phyloP scores from a whole-genome alignment of 1,284 basidiomycete genomes.

The Cryptococcus sp. region DNA sequence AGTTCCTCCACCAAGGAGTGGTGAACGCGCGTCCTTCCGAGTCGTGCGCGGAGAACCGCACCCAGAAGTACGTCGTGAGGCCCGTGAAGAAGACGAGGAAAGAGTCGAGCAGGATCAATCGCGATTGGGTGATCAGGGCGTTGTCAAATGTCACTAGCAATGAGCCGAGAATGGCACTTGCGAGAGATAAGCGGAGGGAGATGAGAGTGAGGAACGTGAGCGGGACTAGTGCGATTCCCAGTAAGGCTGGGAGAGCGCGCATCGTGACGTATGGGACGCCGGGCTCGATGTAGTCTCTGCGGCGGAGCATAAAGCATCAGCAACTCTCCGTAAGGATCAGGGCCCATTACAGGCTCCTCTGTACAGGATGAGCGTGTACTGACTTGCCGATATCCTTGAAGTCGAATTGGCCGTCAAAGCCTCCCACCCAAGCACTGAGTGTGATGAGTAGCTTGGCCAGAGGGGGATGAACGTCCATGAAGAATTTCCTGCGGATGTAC shows the following conservation, averaged over 20 bases:
- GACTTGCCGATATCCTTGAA: slow-evolving; percentile 97
- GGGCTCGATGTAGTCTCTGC: slow-evolving; percentile 69
- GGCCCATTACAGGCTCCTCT: neutral
- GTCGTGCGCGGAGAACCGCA: slow-evolving; percentile 89
- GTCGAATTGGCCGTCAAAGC: slow-evolving; percentile 93
- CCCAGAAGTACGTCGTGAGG: slow-evolving; percentile 82
- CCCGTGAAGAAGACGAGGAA: slow-evolving; percentile 97
- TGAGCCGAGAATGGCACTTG: slow-evolving; percentile 84
- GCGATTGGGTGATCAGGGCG: slow-evolving; percentile 90
- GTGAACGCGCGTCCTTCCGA: slow-evolving; percentile 68
- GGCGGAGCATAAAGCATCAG: neutral
- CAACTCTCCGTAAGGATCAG: slow-evolving; percentile 8
- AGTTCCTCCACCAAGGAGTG: slow-evolving; percentile 87
- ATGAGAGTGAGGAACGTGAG: slow-evolving; percentile 92
- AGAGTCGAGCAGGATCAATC: slow-evolving; percentile 95
- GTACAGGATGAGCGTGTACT: slow-evolving; percentile 44
- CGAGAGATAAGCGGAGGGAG: slow-evolving; percentile 82
- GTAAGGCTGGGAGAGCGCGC: slow-evolving; percentile 86
- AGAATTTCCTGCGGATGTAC: slow-evolving; percentile 87
- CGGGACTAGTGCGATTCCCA: slow-evolving; percentile 87
- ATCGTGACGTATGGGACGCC: slow-evolving; percentile 93
- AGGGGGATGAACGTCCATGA: slow-evolving; percentile 97
- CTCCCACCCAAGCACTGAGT: slow-evolving; percentile 79
- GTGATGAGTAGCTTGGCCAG: slow-evolving; percentile 95
- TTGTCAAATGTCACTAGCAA: slow-evolving; percentile 96